Evolutionary conservation across 495 filamentous ascomycete genomes (phyloP), one percentile per base, ranked within the genome.

Genomic region (Aspergillus carlsbadensis): DNA sequence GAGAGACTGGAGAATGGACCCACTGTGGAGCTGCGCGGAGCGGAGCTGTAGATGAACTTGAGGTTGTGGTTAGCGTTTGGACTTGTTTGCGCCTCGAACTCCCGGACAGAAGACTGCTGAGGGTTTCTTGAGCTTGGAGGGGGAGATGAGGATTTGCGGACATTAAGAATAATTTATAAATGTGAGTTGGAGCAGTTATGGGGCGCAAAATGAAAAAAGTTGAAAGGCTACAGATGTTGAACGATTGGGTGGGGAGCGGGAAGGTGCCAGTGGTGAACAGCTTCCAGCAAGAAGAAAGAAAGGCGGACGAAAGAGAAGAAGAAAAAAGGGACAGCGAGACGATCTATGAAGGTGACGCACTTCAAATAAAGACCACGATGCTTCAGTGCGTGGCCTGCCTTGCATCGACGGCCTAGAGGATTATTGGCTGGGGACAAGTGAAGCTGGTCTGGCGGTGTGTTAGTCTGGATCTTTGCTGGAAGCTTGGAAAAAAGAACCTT

Each of bases 21-120:
- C 57, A 63, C 53, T 63, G 58, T 64, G 56, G 62, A 57, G 59
- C 59, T 53, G 60, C 52, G 17, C 48, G 51, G 55, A 33, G 58
- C 45, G 36, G 51, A 52, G 64, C 52, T 52, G 54, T 36, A 41
- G 60, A 57, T 48, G 49, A 29, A 29, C 26, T n/a, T 29, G 26
- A 29, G 26, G 26, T 4, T 8, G 26, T 3, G 45, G 41, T 46
- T 53, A 20, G 52, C 52, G 57, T 52, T 60, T 60, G 46, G 52
- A 49, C 55, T 52, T 51, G n/a, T 39, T 37, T 49, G 57, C 31
- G 51, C 29, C 33, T 60, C 51, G 21, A 45, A 40, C 45, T 39
- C 33, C 33, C 18, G 13, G 18, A 55, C 6, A 31, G 52, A 31
- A 15, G 52, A 22, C 33, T 53, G 48, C 11, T 55, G 57, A 34